Evolutionary conservation across 768 basidiomycete genomes (phyloP).

Genomic region (Strobilomyces echinocephalus): DNA sequence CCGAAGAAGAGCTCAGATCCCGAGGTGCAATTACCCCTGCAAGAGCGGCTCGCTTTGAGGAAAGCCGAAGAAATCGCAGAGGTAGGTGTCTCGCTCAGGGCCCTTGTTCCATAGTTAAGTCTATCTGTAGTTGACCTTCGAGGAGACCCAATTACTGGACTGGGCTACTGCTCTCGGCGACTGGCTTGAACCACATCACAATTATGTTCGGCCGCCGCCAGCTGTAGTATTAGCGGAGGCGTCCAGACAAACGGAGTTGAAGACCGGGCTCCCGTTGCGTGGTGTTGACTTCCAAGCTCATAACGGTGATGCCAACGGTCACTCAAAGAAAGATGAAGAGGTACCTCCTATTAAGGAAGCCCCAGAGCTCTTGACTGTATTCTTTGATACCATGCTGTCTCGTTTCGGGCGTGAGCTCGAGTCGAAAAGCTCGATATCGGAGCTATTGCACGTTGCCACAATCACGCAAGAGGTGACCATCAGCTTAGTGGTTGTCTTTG

Average conservation of each 20-base stretch:
- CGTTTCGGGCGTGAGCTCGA: constrained; percentile 46
- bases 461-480: constrained; percentile 65
- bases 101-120: constrained; percentile 3
- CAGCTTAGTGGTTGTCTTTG: background rate
- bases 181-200: constrained; percentile 77
- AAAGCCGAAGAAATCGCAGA: constrained; percentile 51
- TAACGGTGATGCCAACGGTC: constrained; percentile 35
- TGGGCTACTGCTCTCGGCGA: constrained; percentile 60
- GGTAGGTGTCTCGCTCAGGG: constrained; percentile 30
- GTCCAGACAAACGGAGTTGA: constrained; percentile 64
- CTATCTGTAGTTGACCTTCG: constrained; percentile 52
- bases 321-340: constrained; percentile 67
- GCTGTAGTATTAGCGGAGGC: constrained; percentile 69
- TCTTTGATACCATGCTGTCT: constrained; percentile 58
- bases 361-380: constrained; percentile 47
- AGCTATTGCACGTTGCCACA: constrained; percentile 67
- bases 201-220: constrained; percentile 67
- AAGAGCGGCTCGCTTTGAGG: constrained; percentile 51
- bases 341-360: constrained; percentile 60
- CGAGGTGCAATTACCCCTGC: constrained; percentile 47
- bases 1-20: constrained; percentile 58
- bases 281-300: constrained; percentile 46
- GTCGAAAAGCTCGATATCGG: constrained; percentile 39
- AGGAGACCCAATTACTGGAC: constrained; percentile 55
- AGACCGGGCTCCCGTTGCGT: constrained; percentile 63